A percentile compares a stretch with the other conserved stretches of the same genome.
Evolutionary conservation across 2,329 filamentous ascomycete species (phyloP).

Genomic region (Thielaviopsis populi): DNA sequence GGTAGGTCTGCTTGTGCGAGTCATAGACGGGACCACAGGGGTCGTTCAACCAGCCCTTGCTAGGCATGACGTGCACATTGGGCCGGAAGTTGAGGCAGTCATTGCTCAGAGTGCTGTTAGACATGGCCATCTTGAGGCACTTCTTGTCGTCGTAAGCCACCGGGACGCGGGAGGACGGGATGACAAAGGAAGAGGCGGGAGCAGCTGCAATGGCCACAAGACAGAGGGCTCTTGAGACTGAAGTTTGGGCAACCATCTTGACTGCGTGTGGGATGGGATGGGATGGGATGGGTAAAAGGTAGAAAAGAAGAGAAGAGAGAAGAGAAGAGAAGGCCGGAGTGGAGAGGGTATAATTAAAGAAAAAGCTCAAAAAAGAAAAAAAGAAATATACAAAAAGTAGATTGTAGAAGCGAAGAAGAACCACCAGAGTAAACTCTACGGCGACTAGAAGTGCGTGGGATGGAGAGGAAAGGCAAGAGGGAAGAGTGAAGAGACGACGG

Average conservation of each 20-base stretch:
- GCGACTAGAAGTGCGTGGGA: background rate
- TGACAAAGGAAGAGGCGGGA: background rate
- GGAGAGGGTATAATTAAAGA: background rate
- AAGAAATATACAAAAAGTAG: background rate
- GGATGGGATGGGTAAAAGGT: background rate
- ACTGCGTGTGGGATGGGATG: background rate
- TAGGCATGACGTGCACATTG: conserved; percentile 28
- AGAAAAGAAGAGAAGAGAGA: background rate
- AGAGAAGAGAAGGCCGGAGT: background rate
- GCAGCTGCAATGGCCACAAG: conserved; percentile 8
- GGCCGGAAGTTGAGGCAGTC: conserved; percentile 21
- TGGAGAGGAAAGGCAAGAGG: background rate
- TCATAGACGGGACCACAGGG: conserved; percentile 33
- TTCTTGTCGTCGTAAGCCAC: background rate
- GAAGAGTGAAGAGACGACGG: background rate
- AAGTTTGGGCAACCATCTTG: conserved; percentile 12
- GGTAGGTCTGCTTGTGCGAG: conserved; percentile 29
- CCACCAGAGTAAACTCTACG: background rate
- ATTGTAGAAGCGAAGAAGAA: background rate
- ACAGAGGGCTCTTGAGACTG: conserved; percentile 3
- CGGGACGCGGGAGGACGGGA: background rate
- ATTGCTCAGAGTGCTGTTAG: conserved; percentile 9
- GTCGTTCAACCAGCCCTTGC: conserved; percentile 28
- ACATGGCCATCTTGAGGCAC: conserved; percentile 11
- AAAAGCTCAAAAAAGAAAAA: background rate